Evolutionary conservation across 352 stramenopile genomes (phyloP).

Genomic region (Pythium aristosporum): DNA sequence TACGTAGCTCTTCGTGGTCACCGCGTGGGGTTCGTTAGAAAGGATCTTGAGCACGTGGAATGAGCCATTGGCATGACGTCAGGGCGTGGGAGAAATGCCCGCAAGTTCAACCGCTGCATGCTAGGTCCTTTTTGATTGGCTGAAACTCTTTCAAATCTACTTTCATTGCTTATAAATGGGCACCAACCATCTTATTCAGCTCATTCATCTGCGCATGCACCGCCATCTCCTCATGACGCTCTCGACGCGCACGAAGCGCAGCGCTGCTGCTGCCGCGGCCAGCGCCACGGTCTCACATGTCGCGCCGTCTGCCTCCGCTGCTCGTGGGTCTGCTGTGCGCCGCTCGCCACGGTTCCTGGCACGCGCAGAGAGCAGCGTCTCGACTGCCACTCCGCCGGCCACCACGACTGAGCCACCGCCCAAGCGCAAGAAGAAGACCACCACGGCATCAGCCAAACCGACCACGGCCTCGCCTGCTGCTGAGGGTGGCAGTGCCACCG

Average conservation of each 20-base stretch:
- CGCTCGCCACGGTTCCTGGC: constrained; percentile 21
- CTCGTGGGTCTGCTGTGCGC: not conserved
- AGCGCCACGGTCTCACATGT: not conserved
- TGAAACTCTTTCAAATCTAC: not conserved
- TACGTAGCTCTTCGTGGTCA: no score
- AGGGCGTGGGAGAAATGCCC: not conserved
- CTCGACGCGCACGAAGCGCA: constrained; percentile 11
- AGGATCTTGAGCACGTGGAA: no score
- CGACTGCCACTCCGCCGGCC: not conserved
- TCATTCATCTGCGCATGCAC: not conserved
- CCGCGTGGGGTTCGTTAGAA: no score
- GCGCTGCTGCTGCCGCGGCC: not conserved
- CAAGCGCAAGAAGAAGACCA: constrained; percentile 3
- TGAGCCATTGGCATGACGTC: no score
- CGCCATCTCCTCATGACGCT: constrained; percentile 10
- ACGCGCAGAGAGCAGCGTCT: not conserved
- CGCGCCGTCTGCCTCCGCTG: not conserved
- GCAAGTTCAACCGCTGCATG: not conserved
- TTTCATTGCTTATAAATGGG: not conserved
- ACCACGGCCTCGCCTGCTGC: not conserved
- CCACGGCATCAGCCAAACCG: not conserved
- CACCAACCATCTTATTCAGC: not conserved
- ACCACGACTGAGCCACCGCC: not conserved
- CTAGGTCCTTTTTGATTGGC: not conserved
- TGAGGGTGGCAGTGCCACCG: not conserved